Percentiles rank a stretch among this genome's conserved stretches.
Evolutionary conservation across 768 basidiomycete species (phyloP).

Genomic region (Gyrodon lividus): DNA sequence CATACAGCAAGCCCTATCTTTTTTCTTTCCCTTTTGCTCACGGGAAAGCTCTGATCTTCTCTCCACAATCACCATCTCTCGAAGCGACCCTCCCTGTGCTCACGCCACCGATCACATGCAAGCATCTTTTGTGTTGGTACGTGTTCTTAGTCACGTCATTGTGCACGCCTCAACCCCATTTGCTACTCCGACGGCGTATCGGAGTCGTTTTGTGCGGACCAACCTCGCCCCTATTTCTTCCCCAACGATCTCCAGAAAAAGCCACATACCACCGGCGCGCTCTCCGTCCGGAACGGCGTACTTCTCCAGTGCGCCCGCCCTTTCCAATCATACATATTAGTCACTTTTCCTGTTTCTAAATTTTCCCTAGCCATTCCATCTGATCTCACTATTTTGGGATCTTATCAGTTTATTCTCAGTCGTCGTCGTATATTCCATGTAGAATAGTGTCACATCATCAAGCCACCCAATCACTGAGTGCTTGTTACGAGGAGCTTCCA

Average conservation of each 20-base stretch:
- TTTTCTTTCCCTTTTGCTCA: neutral
- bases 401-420: neutral
- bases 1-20: neutral
- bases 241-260: neutral
- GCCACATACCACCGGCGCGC: neutral
- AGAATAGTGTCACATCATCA: neutral
- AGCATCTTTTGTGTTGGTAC: neutral
- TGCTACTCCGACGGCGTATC: neutral
- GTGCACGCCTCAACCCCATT: too few relatives aligned
- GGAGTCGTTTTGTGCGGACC: neutral
- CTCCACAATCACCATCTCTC: too few relatives aligned
- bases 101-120: neutral
- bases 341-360: neutral
- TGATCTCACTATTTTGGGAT: neutral
- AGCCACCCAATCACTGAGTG: neutral
- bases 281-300: neutral
- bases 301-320: neutral
- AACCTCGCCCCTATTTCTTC: neutral
- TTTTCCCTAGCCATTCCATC: neutral
- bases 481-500: neutral
- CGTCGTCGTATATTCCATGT: neutral
- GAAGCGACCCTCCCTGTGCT: too few relatives aligned
- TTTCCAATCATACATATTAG: neutral
- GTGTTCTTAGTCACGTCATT: too few relatives aligned
- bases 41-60: too few relatives aligned